phyloP scores from a whole-genome alignment of 345 rosid species.

The Ricinus communis region DNA sequence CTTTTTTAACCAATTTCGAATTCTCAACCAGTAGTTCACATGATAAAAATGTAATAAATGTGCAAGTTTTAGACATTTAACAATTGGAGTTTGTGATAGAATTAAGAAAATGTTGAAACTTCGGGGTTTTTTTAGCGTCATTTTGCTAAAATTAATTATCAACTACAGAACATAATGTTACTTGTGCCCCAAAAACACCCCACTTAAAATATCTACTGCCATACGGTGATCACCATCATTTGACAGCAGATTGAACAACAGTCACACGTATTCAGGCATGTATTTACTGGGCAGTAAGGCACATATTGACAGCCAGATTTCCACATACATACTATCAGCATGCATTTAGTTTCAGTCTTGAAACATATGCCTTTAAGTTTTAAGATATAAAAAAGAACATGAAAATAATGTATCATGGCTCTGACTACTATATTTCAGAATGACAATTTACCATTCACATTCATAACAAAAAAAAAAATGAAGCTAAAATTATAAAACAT shows the following conservation, averaged over 20 bases:
- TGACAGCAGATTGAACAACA: not conserved
- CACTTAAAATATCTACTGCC: not conserved
- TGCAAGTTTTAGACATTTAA: too few relatives aligned
- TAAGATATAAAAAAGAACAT: not conserved
- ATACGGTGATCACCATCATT: not conserved
- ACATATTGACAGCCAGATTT: not conserved
- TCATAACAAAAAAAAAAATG: not conserved
- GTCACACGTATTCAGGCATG: not conserved
- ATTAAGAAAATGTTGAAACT: too few relatives aligned
- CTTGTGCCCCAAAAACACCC: not conserved
- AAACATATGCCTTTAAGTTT: not conserved
- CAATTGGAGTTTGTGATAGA: too few relatives aligned
- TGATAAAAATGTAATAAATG: too few relatives aligned
- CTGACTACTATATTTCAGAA: not conserved
- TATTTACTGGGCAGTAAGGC: not conserved
- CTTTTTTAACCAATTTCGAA: too few relatives aligned
- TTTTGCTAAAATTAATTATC: too few relatives aligned
- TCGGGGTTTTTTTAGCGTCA: too few relatives aligned
- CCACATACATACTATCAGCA: not conserved
- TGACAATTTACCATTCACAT: not conserved
- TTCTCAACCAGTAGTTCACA: too few relatives aligned
- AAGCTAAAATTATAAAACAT: not conserved
- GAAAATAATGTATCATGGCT: not conserved
- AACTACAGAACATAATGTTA: too few relatives aligned
- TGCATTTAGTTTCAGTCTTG: not conserved